Evolutionary conservation across 2,329 filamentous ascomycete species (phyloP).

Genomic region (Ophiostoma piceae): DNA sequence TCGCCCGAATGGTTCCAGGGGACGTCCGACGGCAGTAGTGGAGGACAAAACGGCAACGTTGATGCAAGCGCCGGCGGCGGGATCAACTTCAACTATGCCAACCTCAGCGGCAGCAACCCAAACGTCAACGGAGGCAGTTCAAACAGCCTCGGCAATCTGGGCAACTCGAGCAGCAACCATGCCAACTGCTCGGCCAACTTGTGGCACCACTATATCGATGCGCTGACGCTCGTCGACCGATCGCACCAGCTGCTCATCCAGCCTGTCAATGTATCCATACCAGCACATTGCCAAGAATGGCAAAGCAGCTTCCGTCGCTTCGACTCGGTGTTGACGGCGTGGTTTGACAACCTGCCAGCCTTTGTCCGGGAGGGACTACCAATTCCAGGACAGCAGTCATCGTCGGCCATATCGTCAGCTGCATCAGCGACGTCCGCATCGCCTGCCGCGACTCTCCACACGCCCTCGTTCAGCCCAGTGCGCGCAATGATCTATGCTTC

Average conservation of each 20-base stretch:
- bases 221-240: constrained; percentile 23
- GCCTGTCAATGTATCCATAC: constrained; percentile 23
- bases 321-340: constrained; percentile 18
- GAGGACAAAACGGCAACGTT: background rate
- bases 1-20: constrained; percentile 21
- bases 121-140: background rate
- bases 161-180: background rate
- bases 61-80: background rate
- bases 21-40: background rate
- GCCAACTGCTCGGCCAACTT: constrained; percentile 8
- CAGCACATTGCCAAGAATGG: constrained; percentile 25
- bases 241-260: constrained; percentile 25
- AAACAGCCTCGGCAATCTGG: background rate
- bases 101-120: background rate
- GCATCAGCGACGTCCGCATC: background rate
- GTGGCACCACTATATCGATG: constrained; percentile 25
- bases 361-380: constrained; percentile 10
- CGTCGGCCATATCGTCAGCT: background rate
- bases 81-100: background rate
- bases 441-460: background rate
- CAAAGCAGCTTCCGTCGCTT: constrained; percentile 24
- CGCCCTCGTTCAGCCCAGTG: constrained; percentile 18
- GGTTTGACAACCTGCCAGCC: constrained; percentile 22
- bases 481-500: constrained; percentile 22
- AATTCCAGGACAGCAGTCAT: background rate